phyloP scores from a whole-genome alignment of 2,329 filamentous ascomycete species.

The Phaeomoniella chlamydospora region DNA sequence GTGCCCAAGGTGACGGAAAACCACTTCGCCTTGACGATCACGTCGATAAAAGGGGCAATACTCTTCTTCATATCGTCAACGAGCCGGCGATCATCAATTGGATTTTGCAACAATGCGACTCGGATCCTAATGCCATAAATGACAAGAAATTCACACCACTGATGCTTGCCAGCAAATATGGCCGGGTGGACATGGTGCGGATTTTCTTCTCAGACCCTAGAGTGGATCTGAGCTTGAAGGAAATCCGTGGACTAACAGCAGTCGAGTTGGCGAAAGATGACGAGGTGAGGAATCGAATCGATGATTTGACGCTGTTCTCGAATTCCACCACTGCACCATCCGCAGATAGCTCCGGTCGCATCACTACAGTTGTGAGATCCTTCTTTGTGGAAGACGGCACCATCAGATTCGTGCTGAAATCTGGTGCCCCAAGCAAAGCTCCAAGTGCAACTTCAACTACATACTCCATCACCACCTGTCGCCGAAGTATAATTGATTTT shows the following conservation, averaged over 20 bases:
- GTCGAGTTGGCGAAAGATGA: constrained; percentile 97
- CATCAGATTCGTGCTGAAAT: constrained; percentile 85
- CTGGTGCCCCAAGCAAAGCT: constrained; percentile 51
- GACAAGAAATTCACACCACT: constrained; percentile 89
- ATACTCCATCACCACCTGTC: constrained; percentile 79
- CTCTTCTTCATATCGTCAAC: constrained; percentile 86
- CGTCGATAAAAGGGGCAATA: constrained; percentile 85
- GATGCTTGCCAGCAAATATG: constrained; percentile 98
- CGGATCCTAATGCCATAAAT: constrained; percentile 91
- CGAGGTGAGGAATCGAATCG: constrained; percentile 89
- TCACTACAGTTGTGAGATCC: constrained; percentile 83
- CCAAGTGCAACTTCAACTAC: constrained; percentile 58
- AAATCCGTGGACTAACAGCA: constrained; percentile 77
- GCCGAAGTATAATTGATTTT: constrained; percentile 76
- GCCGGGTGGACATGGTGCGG: constrained; percentile 82
- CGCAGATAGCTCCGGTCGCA: constrained; percentile 59
- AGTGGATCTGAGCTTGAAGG: constrained; percentile 72
- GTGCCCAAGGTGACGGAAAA: constrained; percentile 60
- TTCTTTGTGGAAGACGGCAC: constrained; percentile 97
- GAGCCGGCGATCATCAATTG: constrained; percentile 61
- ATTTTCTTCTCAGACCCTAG: constrained; percentile 75
- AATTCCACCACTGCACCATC: constrained; percentile 30
- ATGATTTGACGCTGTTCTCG: constrained; percentile 78
- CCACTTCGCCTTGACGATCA: constrained; percentile 87
- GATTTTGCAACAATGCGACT: constrained; percentile 72